A percentile compares a stretch with the other conserved stretches of the same genome.
Conservation (phyloP, 139 green algal species). For the Desmodesmus armatus region DNA sequence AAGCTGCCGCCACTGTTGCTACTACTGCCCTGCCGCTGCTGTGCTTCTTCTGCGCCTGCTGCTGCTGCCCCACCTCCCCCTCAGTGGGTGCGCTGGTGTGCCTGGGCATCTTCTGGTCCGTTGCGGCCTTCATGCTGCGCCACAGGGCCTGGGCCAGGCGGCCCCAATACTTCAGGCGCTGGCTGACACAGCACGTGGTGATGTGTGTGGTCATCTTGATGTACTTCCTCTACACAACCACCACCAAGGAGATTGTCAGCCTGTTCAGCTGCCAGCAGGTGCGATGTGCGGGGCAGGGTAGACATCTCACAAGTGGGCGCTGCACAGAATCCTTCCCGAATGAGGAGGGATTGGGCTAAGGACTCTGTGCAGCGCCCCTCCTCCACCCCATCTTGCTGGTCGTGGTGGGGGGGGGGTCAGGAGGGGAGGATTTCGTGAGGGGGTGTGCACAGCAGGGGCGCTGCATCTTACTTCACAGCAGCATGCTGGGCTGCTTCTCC, state of each 20-base stretch:
- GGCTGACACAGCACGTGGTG: neutral
- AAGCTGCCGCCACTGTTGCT: neutral
- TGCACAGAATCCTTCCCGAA: no score
- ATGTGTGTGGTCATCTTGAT: conserved; percentile 9
- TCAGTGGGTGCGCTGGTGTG: neutral
- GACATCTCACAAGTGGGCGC: no score
- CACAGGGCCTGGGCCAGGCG: neutral
- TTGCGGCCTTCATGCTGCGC: neutral
- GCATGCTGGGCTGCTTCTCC: no score
- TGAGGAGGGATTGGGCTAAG: no score
- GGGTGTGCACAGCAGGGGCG: no score
- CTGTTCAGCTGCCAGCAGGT: conserved; percentile 35
- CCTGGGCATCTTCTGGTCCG: neutral
- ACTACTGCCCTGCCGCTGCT: neutral
- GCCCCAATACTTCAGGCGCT: neutral
- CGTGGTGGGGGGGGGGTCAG: no score
- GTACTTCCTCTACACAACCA: conserved; percentile 40
- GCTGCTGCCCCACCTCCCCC: neutral
- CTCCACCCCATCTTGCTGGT: no score
- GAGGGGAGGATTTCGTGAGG: no score
- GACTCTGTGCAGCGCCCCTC: no score
- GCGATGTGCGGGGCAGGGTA: no score
- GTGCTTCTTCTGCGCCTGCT: neutral
- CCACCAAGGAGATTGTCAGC: neutral
- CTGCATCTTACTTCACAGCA: no score